Conservation (phyloP, 2,329 filamentous ascomycete species). For the Calonectria montana region DNA sequence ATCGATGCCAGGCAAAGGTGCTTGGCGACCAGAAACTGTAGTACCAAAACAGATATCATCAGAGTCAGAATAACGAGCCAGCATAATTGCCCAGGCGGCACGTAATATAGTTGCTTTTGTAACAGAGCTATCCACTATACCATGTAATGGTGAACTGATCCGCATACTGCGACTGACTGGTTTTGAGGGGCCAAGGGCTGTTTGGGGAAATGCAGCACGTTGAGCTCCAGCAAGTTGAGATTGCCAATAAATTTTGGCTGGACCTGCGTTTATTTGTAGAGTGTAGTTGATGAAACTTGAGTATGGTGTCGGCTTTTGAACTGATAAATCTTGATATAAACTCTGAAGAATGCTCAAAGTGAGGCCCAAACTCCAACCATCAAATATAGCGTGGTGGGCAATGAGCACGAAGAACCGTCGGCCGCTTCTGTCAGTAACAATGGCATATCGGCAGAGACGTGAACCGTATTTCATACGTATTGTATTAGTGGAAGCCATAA, state of each 20-base stretch:
- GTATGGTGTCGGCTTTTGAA: not conserved
- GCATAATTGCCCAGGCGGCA: conserved; percentile 64
- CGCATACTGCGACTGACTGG: conserved; percentile 55
- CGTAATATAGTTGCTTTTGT: conserved; percentile 29
- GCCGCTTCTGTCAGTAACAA: not conserved
- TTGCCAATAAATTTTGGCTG: not conserved
- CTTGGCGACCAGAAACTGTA: conserved; percentile 54
- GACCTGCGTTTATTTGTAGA: not conserved
- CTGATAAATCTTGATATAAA: not conserved
- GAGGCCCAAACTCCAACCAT: not conserved
- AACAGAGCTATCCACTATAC: not conserved
- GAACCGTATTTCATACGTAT: not conserved
- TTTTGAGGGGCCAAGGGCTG: conserved; percentile 58
- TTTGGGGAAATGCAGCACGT: conserved; percentile 54
- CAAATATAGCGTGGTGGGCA: not conserved
- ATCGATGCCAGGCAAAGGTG: conserved; percentile 34
- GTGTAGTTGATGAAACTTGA: not conserved
- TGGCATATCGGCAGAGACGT: not conserved
- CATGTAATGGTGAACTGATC: not conserved
- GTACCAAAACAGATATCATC: conserved; percentile 56
- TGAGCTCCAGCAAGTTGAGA: conserved; percentile 31
- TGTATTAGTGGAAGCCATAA: not conserved
- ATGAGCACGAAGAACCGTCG: not conserved
- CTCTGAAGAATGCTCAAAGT: not conserved
- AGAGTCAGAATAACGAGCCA: conserved; percentile 55